Base-by-base conservation (phyloP, 352 stramenopile species). In the Blastocystis sp. region DNA sequence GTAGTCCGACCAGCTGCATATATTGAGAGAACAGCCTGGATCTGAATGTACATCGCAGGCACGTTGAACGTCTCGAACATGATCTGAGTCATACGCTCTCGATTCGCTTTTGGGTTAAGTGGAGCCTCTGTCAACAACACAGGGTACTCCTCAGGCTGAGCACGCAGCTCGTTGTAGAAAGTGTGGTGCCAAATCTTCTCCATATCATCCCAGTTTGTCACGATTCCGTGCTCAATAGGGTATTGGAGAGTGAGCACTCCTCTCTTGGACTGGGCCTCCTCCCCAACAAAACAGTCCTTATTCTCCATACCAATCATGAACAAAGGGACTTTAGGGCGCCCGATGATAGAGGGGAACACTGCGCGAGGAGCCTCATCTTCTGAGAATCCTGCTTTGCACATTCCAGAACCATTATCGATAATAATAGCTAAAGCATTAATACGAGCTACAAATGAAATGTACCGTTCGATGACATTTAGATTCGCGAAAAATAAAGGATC, bases 151-250 rank as follows among this genome's bases (percentile, higher is more conserved):
- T 98, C 96, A 3, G 96, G 96, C 43, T 94, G 93, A 7, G 96
- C 94, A 76, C 95, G 94, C 77, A 98, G 92, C 92, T 93, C 95
- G 94, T 99, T 98, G 94, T 98, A 98, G 92, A 98, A 98, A 89
- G 96, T 98, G 94, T 98, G 96, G 92, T 98, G 94, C 97, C 97
- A 99, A 90, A 98, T 98, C 94, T 98, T 98, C 92, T 98, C 96
- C 96, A 99, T 98, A 90, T 95, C 93, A 91, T 96, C 93, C 94
- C 94, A 96, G 91, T 96, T 94, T 47, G 93, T 96, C 8, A 97
- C 94, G 89, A 99, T 98, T 84, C 96, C 97, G 92, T 98, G 96
- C 92, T 98, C 96, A 77, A 99, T 98, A 15, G 96, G 96, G 91
- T 98, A 98, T 91, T 97, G 94, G 90, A 97, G 90, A 43, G 93